Percentiles rank a stretch among this genome's conserved stretches.
Conservation (phyloP, 306 rosid genomes). For the Quercus berberidifolia region DNA sequence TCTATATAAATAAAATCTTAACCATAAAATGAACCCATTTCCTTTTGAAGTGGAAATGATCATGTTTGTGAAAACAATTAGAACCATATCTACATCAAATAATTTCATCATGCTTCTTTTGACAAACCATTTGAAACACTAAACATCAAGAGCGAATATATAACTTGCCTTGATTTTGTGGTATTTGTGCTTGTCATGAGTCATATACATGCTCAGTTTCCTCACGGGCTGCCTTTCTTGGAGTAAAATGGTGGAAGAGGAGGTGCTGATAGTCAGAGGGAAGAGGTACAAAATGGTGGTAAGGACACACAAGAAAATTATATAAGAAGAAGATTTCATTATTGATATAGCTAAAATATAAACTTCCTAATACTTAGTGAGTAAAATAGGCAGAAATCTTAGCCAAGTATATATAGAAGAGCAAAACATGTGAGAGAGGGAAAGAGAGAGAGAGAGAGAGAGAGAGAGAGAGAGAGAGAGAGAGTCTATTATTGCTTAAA, state of each 20-base stretch:
- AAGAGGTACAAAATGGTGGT: slow-evolving; percentile 34
- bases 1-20: too few species aligned
- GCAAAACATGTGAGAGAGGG: slow-evolving; percentile 28
- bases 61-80: neutral
- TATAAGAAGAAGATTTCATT: slow-evolving; percentile 45
- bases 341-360: slow-evolving; percentile 29
- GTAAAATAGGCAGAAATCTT: slow-evolving; percentile 28
- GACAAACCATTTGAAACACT: neutral
- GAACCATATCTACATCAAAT: neutral
- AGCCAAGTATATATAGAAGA: slow-evolving; percentile 46
- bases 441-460: slow-evolving; percentile 20
- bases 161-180: slow-evolving; percentile 39
- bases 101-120: neutral
- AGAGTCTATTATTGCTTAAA: slow-evolving; percentile 54
- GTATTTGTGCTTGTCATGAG: slow-evolving; percentile 13
- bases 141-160: neutral
- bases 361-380: slow-evolving; percentile 23
- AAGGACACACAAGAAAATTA: slow-evolving; percentile 52
- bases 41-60: too few species aligned
- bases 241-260: slow-evolving; percentile 11
- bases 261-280: slow-evolving; percentile 29
- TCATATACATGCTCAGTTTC: slow-evolving; percentile 40
- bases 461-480: slow-evolving; percentile 20
- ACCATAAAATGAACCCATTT: too few species aligned
- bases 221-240: slow-evolving; percentile 23